Percentiles rank a stretch among this genome's conserved stretches.
Conservation (phyloP, 768 basidiomycete genomes). For the Dictyophora rubrovolvata region DNA sequence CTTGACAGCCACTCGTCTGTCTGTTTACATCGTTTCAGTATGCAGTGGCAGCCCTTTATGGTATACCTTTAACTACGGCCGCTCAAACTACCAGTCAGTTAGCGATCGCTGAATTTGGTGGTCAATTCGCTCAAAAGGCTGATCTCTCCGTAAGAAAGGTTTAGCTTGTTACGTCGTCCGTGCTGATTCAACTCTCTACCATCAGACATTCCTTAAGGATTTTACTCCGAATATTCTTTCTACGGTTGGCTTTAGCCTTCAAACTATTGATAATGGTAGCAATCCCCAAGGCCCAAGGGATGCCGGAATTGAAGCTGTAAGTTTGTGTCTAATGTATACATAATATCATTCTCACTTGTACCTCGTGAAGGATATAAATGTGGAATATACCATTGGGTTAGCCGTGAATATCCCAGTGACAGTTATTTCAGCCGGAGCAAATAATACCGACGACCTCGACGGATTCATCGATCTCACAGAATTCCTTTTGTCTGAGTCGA, state of each 20-base stretch:
- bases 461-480: constrained; percentile 25
- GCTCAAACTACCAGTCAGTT: background rate
- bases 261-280: constrained; percentile 20
- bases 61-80: background rate
- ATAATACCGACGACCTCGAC: constrained; percentile 13
- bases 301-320: constrained; percentile 22
- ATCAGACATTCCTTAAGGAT: constrained; percentile 17
- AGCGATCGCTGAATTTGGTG: constrained; percentile 15
- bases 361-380: constrained; percentile 1
- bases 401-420: constrained; percentile 1
- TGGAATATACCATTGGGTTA: constrained; percentile 6
- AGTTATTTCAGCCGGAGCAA: constrained; percentile 4
- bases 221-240: constrained; percentile 17
- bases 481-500: constrained; percentile 15
- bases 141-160: constrained; percentile 14
- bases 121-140: constrained; percentile 21
- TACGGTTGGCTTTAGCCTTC: constrained; percentile 16
- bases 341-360: background rate
- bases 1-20: background rate
- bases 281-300: constrained; percentile 17
- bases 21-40: background rate
- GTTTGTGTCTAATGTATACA: background rate
- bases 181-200: constrained; percentile 4
- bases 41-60: constrained; percentile 2
- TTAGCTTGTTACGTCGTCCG: constrained; percentile 9